Percentiles rank a stretch among this genome's conserved stretches.
Conservation (phyloP, 2,329 filamentous ascomycete species). For the Fusarium torreyae region DNA sequence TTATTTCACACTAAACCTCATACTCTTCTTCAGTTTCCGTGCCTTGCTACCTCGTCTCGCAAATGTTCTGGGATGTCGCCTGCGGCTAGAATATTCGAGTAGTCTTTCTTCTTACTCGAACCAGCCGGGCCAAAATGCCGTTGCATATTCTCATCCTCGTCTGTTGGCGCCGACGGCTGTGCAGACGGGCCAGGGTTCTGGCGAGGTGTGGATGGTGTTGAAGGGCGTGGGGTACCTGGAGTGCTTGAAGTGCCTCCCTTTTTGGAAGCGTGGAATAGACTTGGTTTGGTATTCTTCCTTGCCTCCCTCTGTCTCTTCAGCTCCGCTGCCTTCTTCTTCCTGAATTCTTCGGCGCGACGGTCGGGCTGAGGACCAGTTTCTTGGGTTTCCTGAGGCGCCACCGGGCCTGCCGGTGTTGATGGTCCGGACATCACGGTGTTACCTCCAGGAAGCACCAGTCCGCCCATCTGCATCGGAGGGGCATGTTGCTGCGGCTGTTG, state of each 20-base stretch:
- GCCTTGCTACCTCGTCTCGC: constrained; percentile 4
- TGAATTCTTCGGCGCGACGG: background rate
- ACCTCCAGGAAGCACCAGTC: constrained; percentile 31
- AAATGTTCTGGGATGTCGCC: constrained; percentile 1
- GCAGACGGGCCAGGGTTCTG: background rate
- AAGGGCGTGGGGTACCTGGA: background rate
- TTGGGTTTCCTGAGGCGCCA: background rate
- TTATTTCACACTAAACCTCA: background rate
- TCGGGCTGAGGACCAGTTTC: background rate
- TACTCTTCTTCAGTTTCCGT: background rate
- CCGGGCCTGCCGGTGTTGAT: background rate
- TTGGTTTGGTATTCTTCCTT: constrained; percentile 6
- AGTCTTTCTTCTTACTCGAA: background rate
- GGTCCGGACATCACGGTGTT: constrained; percentile 6
- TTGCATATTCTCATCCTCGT: background rate
- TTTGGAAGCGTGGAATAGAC: constrained; percentile 8
- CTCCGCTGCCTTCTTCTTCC: constrained; percentile 6
- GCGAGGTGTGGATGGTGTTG: constrained; percentile 1
- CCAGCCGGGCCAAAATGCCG: background rate
- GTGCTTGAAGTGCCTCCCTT: background rate
- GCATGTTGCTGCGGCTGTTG: background rate
- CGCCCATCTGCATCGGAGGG: constrained; percentile 1
- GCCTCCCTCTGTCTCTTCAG: background rate
- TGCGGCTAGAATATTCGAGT: constrained; percentile 7
- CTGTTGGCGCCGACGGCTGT: background rate